These are phyloP conservation scores for Claviceps spartinae DNA, from an alignment of 2,329 filamentous ascomycete species.

Conservation along the genomic window DNA sequence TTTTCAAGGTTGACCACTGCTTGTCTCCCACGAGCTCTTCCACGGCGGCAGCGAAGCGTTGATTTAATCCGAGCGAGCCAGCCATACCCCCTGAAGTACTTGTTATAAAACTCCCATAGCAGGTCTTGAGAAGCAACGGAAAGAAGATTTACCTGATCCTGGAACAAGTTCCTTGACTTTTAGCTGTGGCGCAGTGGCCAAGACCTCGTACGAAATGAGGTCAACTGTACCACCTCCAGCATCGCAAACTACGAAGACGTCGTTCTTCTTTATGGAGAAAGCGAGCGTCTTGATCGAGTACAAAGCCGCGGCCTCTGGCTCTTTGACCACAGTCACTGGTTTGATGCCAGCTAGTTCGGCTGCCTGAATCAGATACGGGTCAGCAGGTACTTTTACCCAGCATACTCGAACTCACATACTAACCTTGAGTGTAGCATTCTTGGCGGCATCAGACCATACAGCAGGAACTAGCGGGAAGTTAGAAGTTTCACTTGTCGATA, in stretches of 20 bases:
- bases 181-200: conserved; percentile 6
- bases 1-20: conserved; percentile 5
- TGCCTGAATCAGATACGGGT: conserved; percentile 13
- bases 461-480: conserved; percentile 33
- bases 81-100: conserved; percentile 10
- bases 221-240: conserved; percentile 42
- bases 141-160: conserved; percentile 9
- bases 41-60: conserved; percentile 9
- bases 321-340: conserved; percentile 32
- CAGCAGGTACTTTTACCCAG: background rate
- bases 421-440: conserved; percentile 28
- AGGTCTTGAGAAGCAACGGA: no score
- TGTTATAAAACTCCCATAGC: background rate
- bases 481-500: background rate
- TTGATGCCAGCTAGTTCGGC: conserved; percentile 25
- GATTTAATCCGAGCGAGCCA: conserved; percentile 13
- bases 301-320: conserved; percentile 38
- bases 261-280: conserved; percentile 26
- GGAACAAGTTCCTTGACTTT: conserved; percentile 14
- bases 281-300: conserved; percentile 31
- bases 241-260: conserved; percentile 40
- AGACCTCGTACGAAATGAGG: conserved; percentile 39
- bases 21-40: conserved; percentile 8
- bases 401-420: background rate
- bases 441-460: conserved; percentile 42